Percentiles rank a stretch among this genome's conserved stretches.
These are phyloP conservation scores for Trichocladium antarcticum DNA, from an alignment of 495 filamentous ascomycete genomes.

Conservation along the genomic window DNA sequence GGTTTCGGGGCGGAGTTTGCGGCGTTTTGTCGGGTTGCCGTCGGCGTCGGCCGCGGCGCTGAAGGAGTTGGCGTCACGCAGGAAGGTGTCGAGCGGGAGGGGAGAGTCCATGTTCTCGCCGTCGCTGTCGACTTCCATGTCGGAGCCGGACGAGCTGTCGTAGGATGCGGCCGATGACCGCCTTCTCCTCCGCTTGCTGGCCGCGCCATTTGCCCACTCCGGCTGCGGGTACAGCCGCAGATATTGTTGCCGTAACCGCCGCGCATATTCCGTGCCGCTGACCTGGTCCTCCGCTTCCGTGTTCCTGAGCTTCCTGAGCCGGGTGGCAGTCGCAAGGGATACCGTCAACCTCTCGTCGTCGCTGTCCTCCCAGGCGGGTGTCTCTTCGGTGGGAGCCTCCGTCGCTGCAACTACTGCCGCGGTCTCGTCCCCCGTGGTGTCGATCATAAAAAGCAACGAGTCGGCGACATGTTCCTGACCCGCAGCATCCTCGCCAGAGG, in stretches of 20 bases:
- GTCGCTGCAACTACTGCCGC: constrained; percentile 13
- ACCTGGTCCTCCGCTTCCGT: constrained; percentile 76
- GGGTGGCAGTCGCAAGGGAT: constrained; percentile 61
- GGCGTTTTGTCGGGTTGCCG: constrained; percentile 36
- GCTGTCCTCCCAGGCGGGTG: constrained; percentile 81
- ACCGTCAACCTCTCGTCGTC: constrained; percentile 82
- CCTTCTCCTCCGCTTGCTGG: constrained; percentile 46
- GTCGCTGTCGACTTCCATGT: constrained; percentile 49
- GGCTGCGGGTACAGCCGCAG: constrained; percentile 68
- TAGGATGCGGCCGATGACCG: constrained; percentile 36
- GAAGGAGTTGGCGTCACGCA: constrained; percentile 54
- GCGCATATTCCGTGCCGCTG: constrained; percentile 73
- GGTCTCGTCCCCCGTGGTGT: constrained; percentile 31
- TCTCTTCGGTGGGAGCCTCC: constrained; percentile 21
- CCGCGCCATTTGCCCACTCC: constrained; percentile 56
- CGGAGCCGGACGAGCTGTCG: constrained; percentile 37
- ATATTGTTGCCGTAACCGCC: constrained; percentile 68
- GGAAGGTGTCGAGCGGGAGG: constrained; percentile 67
- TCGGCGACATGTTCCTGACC: constrained; percentile 47
- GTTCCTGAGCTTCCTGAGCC: constrained; percentile 68
- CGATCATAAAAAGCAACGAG: constrained; percentile 46
- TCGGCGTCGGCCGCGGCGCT: constrained; percentile 20
- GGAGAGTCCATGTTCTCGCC: constrained; percentile 52
- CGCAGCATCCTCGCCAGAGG: constrained; percentile 20
- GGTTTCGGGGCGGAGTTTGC: constrained; percentile 70